Conservation (phyloP, 129 eudicot species). For the Deinandra increscens region DNA sequence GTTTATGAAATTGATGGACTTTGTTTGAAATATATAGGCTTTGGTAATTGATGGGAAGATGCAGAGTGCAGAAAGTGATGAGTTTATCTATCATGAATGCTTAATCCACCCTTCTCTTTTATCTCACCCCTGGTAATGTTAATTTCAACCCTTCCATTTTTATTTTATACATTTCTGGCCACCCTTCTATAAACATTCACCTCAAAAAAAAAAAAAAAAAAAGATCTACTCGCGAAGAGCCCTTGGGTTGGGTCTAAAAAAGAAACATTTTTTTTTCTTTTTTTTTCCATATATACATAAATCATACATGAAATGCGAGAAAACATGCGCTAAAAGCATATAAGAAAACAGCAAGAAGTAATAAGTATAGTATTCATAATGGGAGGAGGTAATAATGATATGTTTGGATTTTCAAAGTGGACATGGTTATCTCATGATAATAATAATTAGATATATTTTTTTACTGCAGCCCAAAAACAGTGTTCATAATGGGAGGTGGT, state of each 20-base stretch:
- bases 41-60: slow-evolving; percentile 90
- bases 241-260: no score
- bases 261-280: no score
- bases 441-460: neutral
- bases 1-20: neutral
- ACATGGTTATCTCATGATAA: slow-evolving; percentile 13
- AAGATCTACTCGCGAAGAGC: no score
- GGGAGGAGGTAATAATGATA: no score
- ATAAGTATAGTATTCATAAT: no score
- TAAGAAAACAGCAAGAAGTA: no score
- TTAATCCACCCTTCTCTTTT: slow-evolving; percentile 90
- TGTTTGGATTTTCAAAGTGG: neutral
- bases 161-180: neutral
- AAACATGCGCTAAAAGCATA: no score
- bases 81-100: slow-evolving; percentile 93
- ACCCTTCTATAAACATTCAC: neutral
- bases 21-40: slow-evolving; percentile 39
- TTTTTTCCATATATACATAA: no score
- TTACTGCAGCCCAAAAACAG: slow-evolving; percentile 59
- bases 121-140: slow-evolving; percentile 55
- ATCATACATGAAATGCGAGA: no score
- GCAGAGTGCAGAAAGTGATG: slow-evolving; percentile 95
- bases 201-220: no score
- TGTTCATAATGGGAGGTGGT: slow-evolving; percentile 97
- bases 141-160: neutral